Evolutionary conservation across 176 grass and related monocot species (phyloP).

Genomic region (Avena eriantha): DNA sequence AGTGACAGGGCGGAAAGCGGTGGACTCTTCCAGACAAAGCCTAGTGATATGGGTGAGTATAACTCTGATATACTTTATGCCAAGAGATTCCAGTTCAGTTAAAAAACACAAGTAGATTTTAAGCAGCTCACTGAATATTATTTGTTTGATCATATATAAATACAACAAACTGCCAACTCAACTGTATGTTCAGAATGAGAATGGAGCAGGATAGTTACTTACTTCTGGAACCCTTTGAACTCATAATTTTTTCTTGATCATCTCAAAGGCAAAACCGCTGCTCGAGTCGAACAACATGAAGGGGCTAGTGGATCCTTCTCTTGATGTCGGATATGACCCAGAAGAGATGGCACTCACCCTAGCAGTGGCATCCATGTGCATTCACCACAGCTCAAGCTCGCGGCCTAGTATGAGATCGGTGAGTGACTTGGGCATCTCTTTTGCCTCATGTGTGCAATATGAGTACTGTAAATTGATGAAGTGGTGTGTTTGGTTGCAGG

Average conservation of each 20-base stretch:
- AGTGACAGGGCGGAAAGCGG: conserved; percentile 83
- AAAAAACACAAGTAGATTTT: not conserved
- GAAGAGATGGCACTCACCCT: conserved; percentile 66
- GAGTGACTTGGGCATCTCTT: conserved; percentile 10
- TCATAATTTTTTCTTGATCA: conserved; percentile 33
- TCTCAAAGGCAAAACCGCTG: conserved; percentile 82
- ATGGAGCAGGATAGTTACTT: not conserved
- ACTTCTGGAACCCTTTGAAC: conserved; percentile 25
- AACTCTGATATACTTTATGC: not conserved
- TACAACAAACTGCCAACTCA: not conserved
- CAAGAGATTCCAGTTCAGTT: too few species aligned
- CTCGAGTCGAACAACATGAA: conserved; percentile 83
- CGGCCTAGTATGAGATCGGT: conserved; percentile 89
- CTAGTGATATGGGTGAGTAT: conserved; percentile 90
- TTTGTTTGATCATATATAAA: conserved; percentile 20
- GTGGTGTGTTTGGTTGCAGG: conserved; percentile 47
- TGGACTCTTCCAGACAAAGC: conserved; percentile 87
- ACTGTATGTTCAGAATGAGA: not conserved
- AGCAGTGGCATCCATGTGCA: conserved; percentile 92
- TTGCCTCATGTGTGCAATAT: not conserved
- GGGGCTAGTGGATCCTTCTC: conserved; percentile 75
- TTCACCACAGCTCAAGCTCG: conserved; percentile 77
- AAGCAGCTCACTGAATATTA: not conserved
- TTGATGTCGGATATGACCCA: conserved; percentile 63
- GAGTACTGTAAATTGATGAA: conserved; percentile 6